A percentile compares a stretch with the other conserved stretches of the same genome.
These are phyloP conservation scores for Mediolabrus comicus DNA, from an alignment of 108 stramenopile species.

Conservation along the genomic window DNA sequence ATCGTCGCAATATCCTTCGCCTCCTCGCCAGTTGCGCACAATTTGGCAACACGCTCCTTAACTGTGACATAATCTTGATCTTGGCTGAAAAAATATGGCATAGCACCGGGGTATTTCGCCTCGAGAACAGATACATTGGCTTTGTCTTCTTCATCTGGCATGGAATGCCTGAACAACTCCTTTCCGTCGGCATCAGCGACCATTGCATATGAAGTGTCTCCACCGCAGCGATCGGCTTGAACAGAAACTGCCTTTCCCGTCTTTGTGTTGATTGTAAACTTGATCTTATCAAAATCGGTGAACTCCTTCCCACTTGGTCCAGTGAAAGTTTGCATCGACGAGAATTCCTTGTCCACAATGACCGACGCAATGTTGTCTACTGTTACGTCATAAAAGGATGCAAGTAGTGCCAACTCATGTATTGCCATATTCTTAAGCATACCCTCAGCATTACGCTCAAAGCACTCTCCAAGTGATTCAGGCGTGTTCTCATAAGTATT, in stretches of 20 bases:
- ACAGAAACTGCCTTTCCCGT: conserved; percentile 84
- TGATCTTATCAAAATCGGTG: conserved; percentile 93
- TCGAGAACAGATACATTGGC: conserved; percentile 73
- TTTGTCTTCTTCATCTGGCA: conserved; percentile 93
- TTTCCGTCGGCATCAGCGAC: conserved; percentile 71
- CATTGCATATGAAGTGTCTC: conserved; percentile 75
- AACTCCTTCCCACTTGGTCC: conserved; percentile 81
- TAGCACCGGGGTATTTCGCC: conserved; percentile 87
- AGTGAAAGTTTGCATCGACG: conserved; percentile 71
- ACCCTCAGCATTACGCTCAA: conserved; percentile 93
- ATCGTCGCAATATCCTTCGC: conserved; percentile 90
- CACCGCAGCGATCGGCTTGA: conserved; percentile 90
- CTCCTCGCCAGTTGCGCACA: conserved; percentile 69
- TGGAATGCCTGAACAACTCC: conserved; percentile 82
- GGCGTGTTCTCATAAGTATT: conserved; percentile 87
- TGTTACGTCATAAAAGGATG: conserved; percentile 84
- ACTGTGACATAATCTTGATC: conserved; percentile 95
- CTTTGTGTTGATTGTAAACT: conserved; percentile 94
- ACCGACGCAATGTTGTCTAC: conserved; percentile 86
- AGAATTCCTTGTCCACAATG: conserved; percentile 83
- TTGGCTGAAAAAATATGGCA: conserved; percentile 94
- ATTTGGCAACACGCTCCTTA: conserved; percentile 82
- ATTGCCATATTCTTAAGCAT: conserved; percentile 97
- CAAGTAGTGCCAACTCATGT: conserved; percentile 88
- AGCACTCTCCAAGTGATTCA: conserved; percentile 86